Conservation (phyloP, 1,284 basidiomycete species). For the Cryptococcus hybrid region DNA sequence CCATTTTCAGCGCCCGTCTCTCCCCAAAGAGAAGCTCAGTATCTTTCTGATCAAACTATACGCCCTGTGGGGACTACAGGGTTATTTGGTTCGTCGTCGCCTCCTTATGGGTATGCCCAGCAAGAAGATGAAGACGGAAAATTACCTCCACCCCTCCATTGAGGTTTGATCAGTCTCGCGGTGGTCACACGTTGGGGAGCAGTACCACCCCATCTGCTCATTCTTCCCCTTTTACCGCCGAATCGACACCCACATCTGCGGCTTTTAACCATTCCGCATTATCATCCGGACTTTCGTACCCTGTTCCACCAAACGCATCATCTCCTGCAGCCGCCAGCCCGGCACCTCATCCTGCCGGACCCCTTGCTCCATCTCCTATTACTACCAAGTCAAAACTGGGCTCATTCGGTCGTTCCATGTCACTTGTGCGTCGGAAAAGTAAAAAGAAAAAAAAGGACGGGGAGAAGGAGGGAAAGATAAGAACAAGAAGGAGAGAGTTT, state of each 20-base stretch:
- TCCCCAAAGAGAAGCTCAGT: not conserved
- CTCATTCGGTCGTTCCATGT: constrained; percentile 29
- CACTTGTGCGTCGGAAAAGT: constrained; percentile 16
- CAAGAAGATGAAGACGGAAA: not conserved
- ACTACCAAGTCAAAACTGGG: constrained; percentile 17
- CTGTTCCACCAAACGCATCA: not conserved
- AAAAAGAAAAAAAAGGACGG: constrained; percentile 17
- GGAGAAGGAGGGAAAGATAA: constrained; percentile 13
- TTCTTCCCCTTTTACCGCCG: not conserved
- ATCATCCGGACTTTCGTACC: not conserved
- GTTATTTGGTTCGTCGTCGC: not conserved
- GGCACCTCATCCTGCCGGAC: too few relatives aligned
- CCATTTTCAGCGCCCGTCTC: not conserved
- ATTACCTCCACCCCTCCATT: constrained; percentile 9
- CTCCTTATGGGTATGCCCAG: not conserved
- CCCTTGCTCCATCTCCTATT: too few relatives aligned
- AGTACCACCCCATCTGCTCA: not conserved
- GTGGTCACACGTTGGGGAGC: not conserved
- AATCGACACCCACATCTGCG: not conserved
- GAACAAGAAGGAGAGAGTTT: constrained; percentile 16
- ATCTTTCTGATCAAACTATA: not conserved
- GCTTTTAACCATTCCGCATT: not conserved
- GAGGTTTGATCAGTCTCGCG: constrained; percentile 3
- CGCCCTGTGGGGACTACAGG: not conserved
- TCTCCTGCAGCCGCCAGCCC: too few relatives aligned